Evolutionary conservation across 495 filamentous ascomycete species (phyloP).

Genomic region (Penicillium bovifimosum): DNA sequence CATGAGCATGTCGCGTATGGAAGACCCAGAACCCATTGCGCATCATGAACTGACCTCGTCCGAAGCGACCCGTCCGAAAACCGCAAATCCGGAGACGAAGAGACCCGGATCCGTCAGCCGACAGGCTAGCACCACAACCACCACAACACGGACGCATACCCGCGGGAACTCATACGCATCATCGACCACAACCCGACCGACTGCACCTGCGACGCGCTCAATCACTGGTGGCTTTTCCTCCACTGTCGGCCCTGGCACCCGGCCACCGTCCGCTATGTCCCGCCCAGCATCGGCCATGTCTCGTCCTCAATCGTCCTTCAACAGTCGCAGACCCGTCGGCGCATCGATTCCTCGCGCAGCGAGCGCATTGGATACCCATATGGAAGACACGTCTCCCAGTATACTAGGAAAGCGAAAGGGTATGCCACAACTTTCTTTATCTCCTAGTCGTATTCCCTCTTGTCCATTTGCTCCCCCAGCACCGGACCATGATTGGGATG

Average conservation of each 20-base stretch:
- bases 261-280: slow-evolving; percentile 41
- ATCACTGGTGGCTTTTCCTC: slow-evolving; percentile 48
- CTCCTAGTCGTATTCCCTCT: slow-evolving; percentile 18
- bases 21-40: not conserved
- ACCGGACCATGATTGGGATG: not conserved
- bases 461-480: slow-evolving; percentile 9
- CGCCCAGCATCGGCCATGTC: slow-evolving; percentile 41
- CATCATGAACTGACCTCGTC: slow-evolving; percentile 35
- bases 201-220: slow-evolving; percentile 46
- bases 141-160: slow-evolving; percentile 34
- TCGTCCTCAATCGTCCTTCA: slow-evolving; percentile 45
- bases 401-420: slow-evolving; percentile 61
- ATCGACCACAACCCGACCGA: slow-evolving; percentile 37
- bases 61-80: slow-evolving; percentile 54
- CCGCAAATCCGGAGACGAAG: slow-evolving; percentile 42
- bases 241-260: slow-evolving; percentile 50
- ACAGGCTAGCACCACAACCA: slow-evolving; percentile 32
- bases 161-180: slow-evolving; percentile 42
- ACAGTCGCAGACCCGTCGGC: slow-evolving; percentile 38
- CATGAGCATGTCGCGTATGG: slow-evolving; percentile 31
- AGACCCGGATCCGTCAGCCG: slow-evolving; percentile 31
- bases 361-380: slow-evolving; percentile 55
- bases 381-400: slow-evolving; percentile 38
- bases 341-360: slow-evolving; percentile 49
- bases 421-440: slow-evolving; percentile 46